A percentile compares a stretch with the other conserved stretches of the same genome.
Conservation (phyloP, 192 early-diverging fungal species). For the Pilaira anomala region DNA sequence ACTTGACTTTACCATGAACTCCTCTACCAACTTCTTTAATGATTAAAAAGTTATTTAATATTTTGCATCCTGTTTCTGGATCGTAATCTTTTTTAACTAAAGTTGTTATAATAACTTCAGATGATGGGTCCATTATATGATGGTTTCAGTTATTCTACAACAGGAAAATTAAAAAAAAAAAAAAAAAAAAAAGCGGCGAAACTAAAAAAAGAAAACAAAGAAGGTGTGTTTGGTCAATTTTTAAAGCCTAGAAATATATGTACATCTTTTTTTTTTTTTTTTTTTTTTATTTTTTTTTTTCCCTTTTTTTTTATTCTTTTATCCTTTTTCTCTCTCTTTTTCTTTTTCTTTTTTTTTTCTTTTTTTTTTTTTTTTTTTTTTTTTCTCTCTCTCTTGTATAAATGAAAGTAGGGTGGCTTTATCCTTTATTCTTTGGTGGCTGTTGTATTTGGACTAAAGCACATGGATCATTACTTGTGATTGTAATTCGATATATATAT, state of each 20-base stretch:
- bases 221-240: too few relatives aligned
- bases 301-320: too few relatives aligned
- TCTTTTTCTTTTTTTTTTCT: background rate
- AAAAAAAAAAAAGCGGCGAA: too few relatives aligned
- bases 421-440: background rate
- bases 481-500: slow-evolving; percentile 11
- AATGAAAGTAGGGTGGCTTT: background rate
- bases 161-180: too few relatives aligned
- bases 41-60: slow-evolving; percentile 96
- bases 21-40: slow-evolving; percentile 89
- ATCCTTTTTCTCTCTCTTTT: background rate
- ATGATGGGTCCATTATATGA: background rate
- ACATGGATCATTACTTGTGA: slow-evolving; percentile 15
- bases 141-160: background rate
- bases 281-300: too few relatives aligned
- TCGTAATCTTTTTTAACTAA: slow-evolving; percentile 85
- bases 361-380: background rate
- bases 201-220: too few relatives aligned
- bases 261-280: too few relatives aligned
- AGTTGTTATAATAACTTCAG: slow-evolving; percentile 18
- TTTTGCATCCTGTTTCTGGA: slow-evolving; percentile 83
- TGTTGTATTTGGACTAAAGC: background rate
- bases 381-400: background rate
- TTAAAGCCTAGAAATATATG: too few relatives aligned
- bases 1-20: slow-evolving; percentile 95